Base-by-base conservation (phyloP, 345 rosid genomes). In the Citrus glauca region DNA sequence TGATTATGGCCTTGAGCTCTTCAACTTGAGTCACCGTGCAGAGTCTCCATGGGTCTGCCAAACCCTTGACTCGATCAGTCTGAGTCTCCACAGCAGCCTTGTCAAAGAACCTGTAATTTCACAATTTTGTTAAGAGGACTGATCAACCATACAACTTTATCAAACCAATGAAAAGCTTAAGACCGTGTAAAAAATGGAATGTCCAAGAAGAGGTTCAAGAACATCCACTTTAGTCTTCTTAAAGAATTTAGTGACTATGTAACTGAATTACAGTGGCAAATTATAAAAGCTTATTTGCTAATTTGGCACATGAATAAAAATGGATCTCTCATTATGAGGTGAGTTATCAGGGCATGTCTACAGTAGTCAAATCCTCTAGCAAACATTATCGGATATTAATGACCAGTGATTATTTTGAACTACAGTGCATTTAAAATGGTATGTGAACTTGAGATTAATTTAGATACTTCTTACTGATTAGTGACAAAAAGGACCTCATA, bases 11-110 rank as follows among this genome's bases (percentile, higher is more conserved):
- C 78, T 95, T 93, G 16, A 95, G 93, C 81, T 95, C 99, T 82
- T 95, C 99, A 0, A 95, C 93, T 86, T 95, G 97, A 13, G 99
- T 95, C 20, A 94, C 95, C 0, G 98, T 89, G 79, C 98, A 95
- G 35, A 95, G 93, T 62, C 83, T 87, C 99, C 99, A 95, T 6
- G 90, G 88, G 64, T 90, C 80, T 72, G 79, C 53, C 16, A 77
- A 77, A 37, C 84, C 92, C 77, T 92, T 90, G 71, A 74, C 45
- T 10, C 77, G 77, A 40, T 94, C 98, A 1, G 75, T 74, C 75
- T 80, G 79, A 27, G 83, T 88, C 83, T 89, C 92, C 66, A 92
- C 97, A 1, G 99, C 97, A 22, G 99, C 98, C 91, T 89, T 95
- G 81, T 95, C 99, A 56, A 93, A 91, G 84, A 92, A 94, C 81